Evolutionary conservation across 2,329 filamentous ascomycete species (phyloP), one percentile per base, ranked within the genome.

Genomic region (Monilinia aucupariae): DNA sequence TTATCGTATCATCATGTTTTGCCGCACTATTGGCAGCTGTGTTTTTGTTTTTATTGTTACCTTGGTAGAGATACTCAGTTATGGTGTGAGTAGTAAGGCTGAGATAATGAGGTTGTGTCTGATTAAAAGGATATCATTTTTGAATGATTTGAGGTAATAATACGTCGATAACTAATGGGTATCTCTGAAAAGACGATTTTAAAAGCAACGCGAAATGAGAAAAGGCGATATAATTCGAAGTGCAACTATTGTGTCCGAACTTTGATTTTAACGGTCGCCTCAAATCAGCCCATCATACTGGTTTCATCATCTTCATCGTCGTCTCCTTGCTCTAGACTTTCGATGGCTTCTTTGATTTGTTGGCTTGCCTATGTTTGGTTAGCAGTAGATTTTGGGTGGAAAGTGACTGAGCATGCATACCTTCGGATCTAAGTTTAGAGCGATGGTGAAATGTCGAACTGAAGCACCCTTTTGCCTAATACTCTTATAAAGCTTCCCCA

Each of bases 271-370:
- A 37, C 8, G 9, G 9, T 20, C 13, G 15, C 37, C 13, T 20
- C 30, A 20, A 37, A 58, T 64, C 45, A 66, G 34, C 52, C 77
- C 76, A 84, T 84, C 80, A 85, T 85, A 65, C 82, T 67, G n/a
- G 59, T 22, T 43, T 68, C 85, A 73, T 86, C 84, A 66, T 86
- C 83, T 15, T 65, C 60, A 41, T 62, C 60, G 20, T 62, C 60
- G 25, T 55, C 53, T 27, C 51, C 51, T 27, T 45, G 88, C 63
- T 92, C 88, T 64, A 97, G 83, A 70, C 87, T 88, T 78, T 97
- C 93, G 78, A 99, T 97, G 22, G 91, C 92, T 74, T 96, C 92
- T 77, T 97, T 99, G 76, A 99, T 97, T 75, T 92, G 89, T 67
- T 90, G 88, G 68, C 91, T 92, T 70, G 93, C 91, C 92, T 96